phyloP scores from a whole-genome alignment of 2,329 filamentous ascomycete species.

The Ceratocystiopsis brevicomis region DNA sequence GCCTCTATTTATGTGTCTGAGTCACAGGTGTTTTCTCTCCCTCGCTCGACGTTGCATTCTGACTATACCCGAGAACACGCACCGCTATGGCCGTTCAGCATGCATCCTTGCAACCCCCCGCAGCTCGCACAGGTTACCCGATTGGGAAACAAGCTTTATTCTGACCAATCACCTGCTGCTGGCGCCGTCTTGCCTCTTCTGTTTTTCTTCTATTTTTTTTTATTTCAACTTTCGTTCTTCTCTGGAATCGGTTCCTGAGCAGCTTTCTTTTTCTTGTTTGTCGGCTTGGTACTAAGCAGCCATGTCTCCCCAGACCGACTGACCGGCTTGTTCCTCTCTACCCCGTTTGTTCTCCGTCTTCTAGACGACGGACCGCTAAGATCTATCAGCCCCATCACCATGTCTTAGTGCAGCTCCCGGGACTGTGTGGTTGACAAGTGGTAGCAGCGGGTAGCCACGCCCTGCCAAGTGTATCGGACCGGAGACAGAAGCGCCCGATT shows the following conservation, averaged over 20 bases:
- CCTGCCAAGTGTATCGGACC: too few species aligned
- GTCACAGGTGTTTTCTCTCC: neutral
- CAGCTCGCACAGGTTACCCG: constrained; percentile 9
- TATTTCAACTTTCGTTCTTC: neutral
- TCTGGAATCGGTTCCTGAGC: constrained; percentile 1
- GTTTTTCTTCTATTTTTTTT: neutral
- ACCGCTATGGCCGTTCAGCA: too few species aligned
- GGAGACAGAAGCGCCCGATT: too few species aligned
- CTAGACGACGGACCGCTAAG: neutral
- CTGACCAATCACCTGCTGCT: constrained; percentile 4
- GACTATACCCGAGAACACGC: neutral
- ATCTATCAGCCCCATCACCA: too few species aligned
- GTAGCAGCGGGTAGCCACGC: too few species aligned
- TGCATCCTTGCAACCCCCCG: neutral
- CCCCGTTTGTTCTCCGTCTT: neutral
- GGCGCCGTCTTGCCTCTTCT: neutral
- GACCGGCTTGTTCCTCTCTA: too few species aligned
- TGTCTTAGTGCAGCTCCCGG: too few species aligned
- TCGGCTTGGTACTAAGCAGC: neutral
- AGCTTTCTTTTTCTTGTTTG: neutral
- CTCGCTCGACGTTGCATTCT: neutral
- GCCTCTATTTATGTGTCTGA: neutral
- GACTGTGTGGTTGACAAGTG: too few species aligned
- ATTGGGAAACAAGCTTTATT: constrained; percentile 5
- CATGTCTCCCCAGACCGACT: too few species aligned